phyloP scores from a whole-genome alignment of 768 basidiomycete species.

The Trametes gibbosa region DNA sequence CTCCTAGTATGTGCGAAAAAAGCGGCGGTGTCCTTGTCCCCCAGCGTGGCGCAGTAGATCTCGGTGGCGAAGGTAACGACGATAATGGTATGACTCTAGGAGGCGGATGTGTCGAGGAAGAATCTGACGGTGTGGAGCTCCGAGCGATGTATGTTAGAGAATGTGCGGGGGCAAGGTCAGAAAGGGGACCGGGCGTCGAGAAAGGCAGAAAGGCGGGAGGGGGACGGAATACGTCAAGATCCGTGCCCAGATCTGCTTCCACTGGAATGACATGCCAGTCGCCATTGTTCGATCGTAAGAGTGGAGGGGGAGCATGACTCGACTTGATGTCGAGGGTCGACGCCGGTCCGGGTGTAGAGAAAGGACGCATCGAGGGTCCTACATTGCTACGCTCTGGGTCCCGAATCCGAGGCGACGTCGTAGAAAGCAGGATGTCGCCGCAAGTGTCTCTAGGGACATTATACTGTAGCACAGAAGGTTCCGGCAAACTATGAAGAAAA shows the following conservation, averaged over 20 bases:
- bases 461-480: too few relatives aligned
- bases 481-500: background rate
- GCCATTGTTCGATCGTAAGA: background rate
- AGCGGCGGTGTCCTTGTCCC: too few relatives aligned
- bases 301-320: background rate
- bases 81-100: too few relatives aligned
- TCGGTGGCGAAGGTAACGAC: too few relatives aligned
- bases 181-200: constrained; percentile 23
- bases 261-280: background rate
- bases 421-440: background rate
- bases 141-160: background rate
- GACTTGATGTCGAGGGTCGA: constrained; percentile 1
- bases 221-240: background rate
- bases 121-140: background rate
- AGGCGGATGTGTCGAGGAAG: background rate
- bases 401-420: background rate
- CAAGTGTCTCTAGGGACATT: background rate
- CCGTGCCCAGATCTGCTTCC: background rate
- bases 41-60: too few relatives aligned
- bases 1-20: too few relatives aligned
- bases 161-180: background rate
- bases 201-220: constrained; percentile 8
- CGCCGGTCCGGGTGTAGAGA: constrained; percentile 30
- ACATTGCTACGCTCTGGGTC: background rate
- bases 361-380: constrained; percentile 13